Conservation (phyloP, 2,329 filamentous ascomycete genomes). For the Trichophyton schoenleinii region DNA sequence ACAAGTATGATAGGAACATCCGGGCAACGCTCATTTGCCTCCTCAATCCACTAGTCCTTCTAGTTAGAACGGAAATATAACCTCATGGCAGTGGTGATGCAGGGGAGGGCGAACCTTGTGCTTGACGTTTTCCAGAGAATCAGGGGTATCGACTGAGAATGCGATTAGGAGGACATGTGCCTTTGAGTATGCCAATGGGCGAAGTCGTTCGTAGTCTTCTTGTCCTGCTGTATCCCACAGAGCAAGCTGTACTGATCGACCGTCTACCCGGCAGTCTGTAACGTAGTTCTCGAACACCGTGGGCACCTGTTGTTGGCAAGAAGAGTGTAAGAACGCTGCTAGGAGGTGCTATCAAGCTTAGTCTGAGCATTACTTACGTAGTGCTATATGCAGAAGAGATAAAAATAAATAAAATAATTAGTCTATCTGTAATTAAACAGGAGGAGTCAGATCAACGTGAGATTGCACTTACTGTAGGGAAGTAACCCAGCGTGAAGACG, state of each 20-base stretch:
- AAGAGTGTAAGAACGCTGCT: neutral
- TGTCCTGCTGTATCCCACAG: conserved; percentile 99
- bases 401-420: neutral
- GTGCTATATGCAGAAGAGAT: conserved; percentile 23
- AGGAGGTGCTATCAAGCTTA: neutral
- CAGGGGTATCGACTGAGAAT: conserved; percentile 87
- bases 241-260: conserved; percentile 94
- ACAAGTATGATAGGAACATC: conserved; percentile 91
- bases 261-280: conserved; percentile 94
- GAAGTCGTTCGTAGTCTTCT: conserved; percentile 93
- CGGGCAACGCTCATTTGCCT: conserved; percentile 84
- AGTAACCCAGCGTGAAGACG: conserved; percentile 96
- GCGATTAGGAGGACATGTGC: conserved; percentile 95
- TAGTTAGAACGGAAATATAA: neutral
- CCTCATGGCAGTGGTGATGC: neutral
- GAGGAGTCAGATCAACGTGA: neutral
- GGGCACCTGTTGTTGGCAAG: conserved; percentile 52
- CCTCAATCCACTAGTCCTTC: conserved; percentile 68
- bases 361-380: conserved; percentile 27
- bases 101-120: conserved; percentile 58
- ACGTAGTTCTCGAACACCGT: conserved; percentile 99
- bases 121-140: conserved; percentile 95
- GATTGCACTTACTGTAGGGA: conserved; percentile 66
- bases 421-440: neutral
- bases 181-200: conserved; percentile 90